Evolutionary conservation across 352 stramenopile genomes (phyloP).

Genomic region (Hyphochytrium catenoides): DNA sequence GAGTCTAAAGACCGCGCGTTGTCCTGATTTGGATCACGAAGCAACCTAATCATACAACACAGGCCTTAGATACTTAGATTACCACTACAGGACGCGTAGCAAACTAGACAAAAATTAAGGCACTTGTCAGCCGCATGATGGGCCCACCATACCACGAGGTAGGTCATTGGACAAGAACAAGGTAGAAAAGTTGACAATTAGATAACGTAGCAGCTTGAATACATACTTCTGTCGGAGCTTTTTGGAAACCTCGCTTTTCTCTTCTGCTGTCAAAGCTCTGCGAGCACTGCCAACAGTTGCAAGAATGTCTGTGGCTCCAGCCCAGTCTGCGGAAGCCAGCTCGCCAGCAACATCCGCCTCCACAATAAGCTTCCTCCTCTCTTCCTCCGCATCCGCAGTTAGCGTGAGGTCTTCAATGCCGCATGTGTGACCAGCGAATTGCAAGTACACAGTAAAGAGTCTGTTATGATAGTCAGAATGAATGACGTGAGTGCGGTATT

Average conservation of each 20-base stretch:
- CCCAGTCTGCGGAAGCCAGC: conserved; percentile 58
- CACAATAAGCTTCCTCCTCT: conserved; percentile 62
- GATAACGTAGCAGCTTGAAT: too few relatives aligned
- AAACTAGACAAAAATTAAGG: too few relatives aligned
- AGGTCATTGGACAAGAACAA: too few relatives aligned
- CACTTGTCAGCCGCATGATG: too few relatives aligned
- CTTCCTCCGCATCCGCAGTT: conserved; percentile 70
- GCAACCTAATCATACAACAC: too few relatives aligned
- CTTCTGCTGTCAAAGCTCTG: conserved; percentile 41
- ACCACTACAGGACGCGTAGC: too few relatives aligned
- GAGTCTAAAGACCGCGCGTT: conserved; percentile 53
- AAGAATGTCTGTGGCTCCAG: conserved; percentile 34
- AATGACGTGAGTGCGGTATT: too few relatives aligned
- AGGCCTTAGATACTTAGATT: too few relatives aligned
- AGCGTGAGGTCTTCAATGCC: conserved; percentile 96
- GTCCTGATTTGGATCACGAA: conserved; percentile 7
- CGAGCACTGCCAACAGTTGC: conserved; percentile 23
- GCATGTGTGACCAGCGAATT: conserved; percentile 95
- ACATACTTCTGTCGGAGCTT: conserved; percentile 30
- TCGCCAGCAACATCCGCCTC: conserved; percentile 47
- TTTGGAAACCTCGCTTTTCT: conserved; percentile 32
- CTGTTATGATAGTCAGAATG: too few relatives aligned
- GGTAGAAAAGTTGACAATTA: too few relatives aligned
- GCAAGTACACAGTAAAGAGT: conserved; percentile 92
- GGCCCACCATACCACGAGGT: too few relatives aligned